Evolutionary conservation across 495 filamentous ascomycete species (phyloP), one percentile per base, ranked within the genome.

Genomic region (Viridothelium virens): DNA sequence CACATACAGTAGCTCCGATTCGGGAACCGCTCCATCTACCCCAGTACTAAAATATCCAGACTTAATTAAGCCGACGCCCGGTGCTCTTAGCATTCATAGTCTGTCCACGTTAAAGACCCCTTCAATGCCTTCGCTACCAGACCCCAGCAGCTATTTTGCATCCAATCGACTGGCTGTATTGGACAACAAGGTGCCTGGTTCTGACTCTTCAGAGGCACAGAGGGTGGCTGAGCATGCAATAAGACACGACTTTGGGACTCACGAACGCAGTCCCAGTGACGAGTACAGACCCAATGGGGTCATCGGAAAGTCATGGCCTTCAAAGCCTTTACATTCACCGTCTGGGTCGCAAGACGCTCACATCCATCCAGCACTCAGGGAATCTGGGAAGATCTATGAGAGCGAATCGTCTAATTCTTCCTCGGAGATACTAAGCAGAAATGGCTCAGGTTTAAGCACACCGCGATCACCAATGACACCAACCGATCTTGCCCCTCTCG

Each of bases 401-500:
- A 59, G 53, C 53, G 53, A 59, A 36, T 59, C 53, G 10, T 59
- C 53, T 0, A 59, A 59, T 59, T 59, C 53, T 59, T 59, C 53
- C 11, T 59, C 53, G 31, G 53, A 59, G 18, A 59, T 59, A 31
- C 53, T 59, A 3, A 59, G 53, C 18, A 59, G 14, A 14, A 3
- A 59, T 31, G 53, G 53, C 33, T 59, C 53, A 18, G 53, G 31
- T 59, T 14, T 59, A 3, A 59, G 53, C 14, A 59, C 53, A 36
- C 53, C 53, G 36, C 53, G 53, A n/a, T 59, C 53, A 18, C 53
- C 53, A 5, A 36, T 59, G 53, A 59, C 53, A 3, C 53, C 53
- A 36, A 36, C 53, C 53, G 31, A 59, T 36, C 53, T 36, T 31
- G 31, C 31, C 36, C 53, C 31, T 33, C 53, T 36, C 7, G 7